Evolutionary conservation across 2,329 filamentous ascomycete species (phyloP).

Genomic region (Fonsecaea monophora): DNA sequence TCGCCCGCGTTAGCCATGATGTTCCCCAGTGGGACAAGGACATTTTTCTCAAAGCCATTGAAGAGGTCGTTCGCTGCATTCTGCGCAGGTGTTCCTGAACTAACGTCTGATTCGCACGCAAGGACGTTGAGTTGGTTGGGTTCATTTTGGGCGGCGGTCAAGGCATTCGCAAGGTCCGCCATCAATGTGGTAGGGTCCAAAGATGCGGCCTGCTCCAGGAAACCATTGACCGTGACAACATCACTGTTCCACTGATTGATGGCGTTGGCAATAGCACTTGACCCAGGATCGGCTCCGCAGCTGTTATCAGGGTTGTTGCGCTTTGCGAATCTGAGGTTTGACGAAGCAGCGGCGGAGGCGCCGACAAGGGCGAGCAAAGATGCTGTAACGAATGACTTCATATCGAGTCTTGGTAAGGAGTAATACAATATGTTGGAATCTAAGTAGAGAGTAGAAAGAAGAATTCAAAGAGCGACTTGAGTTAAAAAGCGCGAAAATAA

Average conservation of each 20-base stretch:
- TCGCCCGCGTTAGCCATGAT: slow-evolving; percentile 19
- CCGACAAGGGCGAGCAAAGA: slow-evolving; percentile 25
- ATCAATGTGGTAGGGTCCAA: slow-evolving; percentile 16
- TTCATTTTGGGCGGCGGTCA: slow-evolving; percentile 23
- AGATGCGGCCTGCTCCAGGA: slow-evolving; percentile 23
- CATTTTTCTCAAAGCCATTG: slow-evolving; percentile 19
- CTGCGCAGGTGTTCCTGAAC: slow-evolving; percentile 14
- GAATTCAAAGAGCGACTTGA: background rate
- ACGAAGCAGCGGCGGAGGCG: slow-evolving; percentile 20
- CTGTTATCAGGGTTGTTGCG: slow-evolving; percentile 21
- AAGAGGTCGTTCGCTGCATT: slow-evolving; percentile 21
- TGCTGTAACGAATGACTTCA: slow-evolving; percentile 27
- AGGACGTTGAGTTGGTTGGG: slow-evolving; percentile 23
- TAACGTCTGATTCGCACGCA: slow-evolving; percentile 20
- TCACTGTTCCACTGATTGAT: slow-evolving; percentile 31
- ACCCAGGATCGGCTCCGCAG: slow-evolving; percentile 20
- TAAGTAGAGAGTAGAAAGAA: background rate
- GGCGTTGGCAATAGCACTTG: slow-evolving; percentile 16
- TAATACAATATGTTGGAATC: background rate
- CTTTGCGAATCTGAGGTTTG: slow-evolving; percentile 27
- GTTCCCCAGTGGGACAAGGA: slow-evolving; percentile 22
- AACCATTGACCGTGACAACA: slow-evolving; percentile 27
- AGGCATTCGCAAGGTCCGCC: slow-evolving; percentile 3
- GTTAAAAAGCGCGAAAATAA: background rate
- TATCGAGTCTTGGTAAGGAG: background rate